A percentile compares a stretch with the other conserved stretches of the same genome.
phyloP scores from a whole-genome alignment of 805 yeast species.

The Wickerhamomyces kurtzmanii region DNA sequence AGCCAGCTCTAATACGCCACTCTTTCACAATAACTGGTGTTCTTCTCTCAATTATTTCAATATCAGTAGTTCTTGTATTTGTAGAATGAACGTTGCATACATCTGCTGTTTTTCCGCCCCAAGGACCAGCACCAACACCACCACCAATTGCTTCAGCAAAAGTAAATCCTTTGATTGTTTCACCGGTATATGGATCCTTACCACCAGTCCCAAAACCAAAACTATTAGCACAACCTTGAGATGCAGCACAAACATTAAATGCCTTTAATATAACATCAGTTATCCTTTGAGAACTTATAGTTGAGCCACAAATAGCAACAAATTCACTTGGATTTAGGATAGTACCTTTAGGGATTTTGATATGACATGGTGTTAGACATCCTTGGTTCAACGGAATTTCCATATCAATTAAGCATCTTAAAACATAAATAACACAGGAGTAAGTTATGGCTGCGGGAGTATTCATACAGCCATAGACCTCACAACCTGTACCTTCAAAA shows the following conservation, averaged over 20 bases:
- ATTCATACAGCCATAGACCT: conserved; percentile 36
- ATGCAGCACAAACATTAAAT: conserved; percentile 39
- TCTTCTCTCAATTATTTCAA: conserved; percentile 35
- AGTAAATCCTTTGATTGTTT: conserved; percentile 42
- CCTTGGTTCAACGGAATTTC: conserved; percentile 47
- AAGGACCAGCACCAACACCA: conserved; percentile 48
- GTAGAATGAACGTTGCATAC: conserved; percentile 35
- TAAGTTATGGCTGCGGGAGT: conserved; percentile 40
- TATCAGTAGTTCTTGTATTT: conserved; percentile 38
- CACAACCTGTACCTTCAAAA: conserved; percentile 36
- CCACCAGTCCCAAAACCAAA: conserved; percentile 40
- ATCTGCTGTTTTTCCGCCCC: conserved; percentile 53
- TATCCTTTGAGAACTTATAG: conserved; percentile 41
- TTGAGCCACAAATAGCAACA: conserved; percentile 37
- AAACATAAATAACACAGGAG: conserved; percentile 38
- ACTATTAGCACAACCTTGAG: conserved; percentile 43
- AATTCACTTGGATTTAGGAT: conserved; percentile 26
- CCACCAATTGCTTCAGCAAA: conserved; percentile 40
- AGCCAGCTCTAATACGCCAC: conserved; percentile 26
- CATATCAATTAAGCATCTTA: conserved; percentile 32
- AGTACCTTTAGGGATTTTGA: conserved; percentile 9
- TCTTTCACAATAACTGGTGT: conserved; percentile 34
- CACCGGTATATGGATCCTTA: conserved; percentile 22
- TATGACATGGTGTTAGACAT: conserved; percentile 29
- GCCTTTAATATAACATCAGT: conserved; percentile 39